phyloP scores from a whole-genome alignment of 2,329 filamentous ascomycete species.

The Aspergillus latus region DNA sequence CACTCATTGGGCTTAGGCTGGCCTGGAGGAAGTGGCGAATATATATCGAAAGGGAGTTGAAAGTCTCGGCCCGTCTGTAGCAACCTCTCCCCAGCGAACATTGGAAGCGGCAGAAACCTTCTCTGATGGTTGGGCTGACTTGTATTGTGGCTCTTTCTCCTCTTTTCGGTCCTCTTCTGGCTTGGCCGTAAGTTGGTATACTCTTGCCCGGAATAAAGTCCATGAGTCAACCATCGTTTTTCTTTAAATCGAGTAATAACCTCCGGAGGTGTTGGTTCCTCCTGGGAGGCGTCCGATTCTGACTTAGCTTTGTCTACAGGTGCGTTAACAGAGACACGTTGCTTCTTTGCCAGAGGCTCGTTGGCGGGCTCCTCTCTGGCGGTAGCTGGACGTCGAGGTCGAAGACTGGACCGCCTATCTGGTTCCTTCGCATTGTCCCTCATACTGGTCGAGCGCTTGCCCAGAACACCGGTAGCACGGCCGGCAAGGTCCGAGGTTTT shows the following conservation, averaged over 20 bases:
- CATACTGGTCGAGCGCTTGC: slow-evolving; percentile 61
- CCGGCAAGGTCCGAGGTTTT: slow-evolving; percentile 47
- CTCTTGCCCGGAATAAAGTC: slow-evolving; percentile 82
- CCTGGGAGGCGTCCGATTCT: slow-evolving; percentile 23
- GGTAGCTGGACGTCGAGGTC: slow-evolving; percentile 43
- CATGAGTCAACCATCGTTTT: slow-evolving; percentile 79
- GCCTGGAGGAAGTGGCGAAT: slow-evolving; percentile 78
- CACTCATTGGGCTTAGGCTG: slow-evolving; percentile 93
- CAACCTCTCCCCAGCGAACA: slow-evolving; percentile 72
- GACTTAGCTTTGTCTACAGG: slow-evolving; percentile 25
- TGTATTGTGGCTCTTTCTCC: slow-evolving; percentile 32
- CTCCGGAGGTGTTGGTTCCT: slow-evolving; percentile 22
- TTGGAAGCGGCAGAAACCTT: slow-evolving; percentile 68
- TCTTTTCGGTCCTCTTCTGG: slow-evolving; percentile 48
- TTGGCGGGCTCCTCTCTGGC: slow-evolving; percentile 28
- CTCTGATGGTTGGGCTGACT: slow-evolving; percentile 29
- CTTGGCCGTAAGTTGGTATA: slow-evolving; percentile 49
- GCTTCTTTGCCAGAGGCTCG: slow-evolving; percentile 41
- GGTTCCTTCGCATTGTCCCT: slow-evolving; percentile 60
- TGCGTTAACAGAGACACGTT: slow-evolving; percentile 43
- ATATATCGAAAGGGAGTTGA: slow-evolving; percentile 85
- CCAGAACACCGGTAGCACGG: slow-evolving; percentile 54
- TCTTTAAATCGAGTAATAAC: slow-evolving; percentile 38
- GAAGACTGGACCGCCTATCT: slow-evolving; percentile 56
- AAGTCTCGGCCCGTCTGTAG: slow-evolving; percentile 76